Conservation (phyloP, 495 filamentous ascomycete species). For the Aspergillus bridgeri region DNA sequence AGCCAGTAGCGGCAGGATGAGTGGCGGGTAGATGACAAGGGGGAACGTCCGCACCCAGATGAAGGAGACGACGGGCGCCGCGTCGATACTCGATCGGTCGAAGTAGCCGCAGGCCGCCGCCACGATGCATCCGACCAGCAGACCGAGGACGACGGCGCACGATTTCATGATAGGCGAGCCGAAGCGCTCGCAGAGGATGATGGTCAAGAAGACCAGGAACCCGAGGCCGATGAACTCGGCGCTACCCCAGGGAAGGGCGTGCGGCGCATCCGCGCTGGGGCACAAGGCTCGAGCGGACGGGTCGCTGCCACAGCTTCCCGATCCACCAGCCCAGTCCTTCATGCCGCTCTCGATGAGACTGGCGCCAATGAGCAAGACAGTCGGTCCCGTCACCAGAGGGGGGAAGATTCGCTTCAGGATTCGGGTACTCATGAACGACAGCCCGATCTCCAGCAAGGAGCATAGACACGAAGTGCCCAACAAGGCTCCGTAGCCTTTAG, state of each 20-base stretch:
- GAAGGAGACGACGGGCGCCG: conserved; percentile 73
- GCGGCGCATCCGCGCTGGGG: conserved; percentile 68
- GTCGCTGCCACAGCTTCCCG: conserved; percentile 55
- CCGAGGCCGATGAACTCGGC: conserved; percentile 86
- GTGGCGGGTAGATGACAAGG: conserved; percentile 73
- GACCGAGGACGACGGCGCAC: conserved; percentile 74
- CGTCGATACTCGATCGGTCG: conserved; percentile 62
- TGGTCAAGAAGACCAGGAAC: conserved; percentile 86
- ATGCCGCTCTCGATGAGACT: conserved; percentile 73
- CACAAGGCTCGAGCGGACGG: conserved; percentile 60
- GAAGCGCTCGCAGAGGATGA: conserved; percentile 81
- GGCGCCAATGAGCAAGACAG: conserved; percentile 75
- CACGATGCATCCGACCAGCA: conserved; percentile 84
- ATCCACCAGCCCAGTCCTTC: conserved; percentile 80
- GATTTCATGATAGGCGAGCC: conserved; percentile 75
- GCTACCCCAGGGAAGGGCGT: conserved; percentile 82
- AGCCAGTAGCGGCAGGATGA: conserved; percentile 79
- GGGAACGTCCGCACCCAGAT: conserved; percentile 90
- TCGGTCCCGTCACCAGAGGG: conserved; percentile 83
- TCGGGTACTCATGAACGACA: conserved; percentile 56
- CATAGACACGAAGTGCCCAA: conserved; percentile 67
- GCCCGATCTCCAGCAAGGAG: conserved; percentile 39
- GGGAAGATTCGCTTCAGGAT: conserved; percentile 78
- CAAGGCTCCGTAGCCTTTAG: conserved; percentile 79
- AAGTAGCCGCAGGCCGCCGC: conserved; percentile 85